Base-by-base conservation (phyloP, 1,139 yeast genomes). In the Protomyces inouyei region DNA sequence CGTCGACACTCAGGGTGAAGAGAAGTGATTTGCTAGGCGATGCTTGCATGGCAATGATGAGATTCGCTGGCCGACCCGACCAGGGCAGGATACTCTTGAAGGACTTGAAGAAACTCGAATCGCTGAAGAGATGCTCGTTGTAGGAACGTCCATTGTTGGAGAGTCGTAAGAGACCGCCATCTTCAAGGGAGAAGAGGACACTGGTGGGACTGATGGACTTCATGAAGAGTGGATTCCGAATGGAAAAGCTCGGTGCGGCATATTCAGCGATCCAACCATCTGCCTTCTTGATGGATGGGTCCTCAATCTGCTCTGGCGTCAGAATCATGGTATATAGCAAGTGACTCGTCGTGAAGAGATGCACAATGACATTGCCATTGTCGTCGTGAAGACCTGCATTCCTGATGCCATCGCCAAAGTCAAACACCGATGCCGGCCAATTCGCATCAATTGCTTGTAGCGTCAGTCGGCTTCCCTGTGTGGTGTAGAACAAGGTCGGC, bases 101-200 rank as follows among this genome's bases (percentile, higher is more conserved):
- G 25, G 66, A 55, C 37, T 55, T 61, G 48, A 61, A 43, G 38
- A 54, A 61, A 21, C 63, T 55, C 21, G 64, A 57, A 51, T 65
- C 67, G 16, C 61, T 64, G 16, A 55, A 64, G 18, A 64, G 57
- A 43, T 57, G 61, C 52, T 65, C 67, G 18, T 52, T 55, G 45
- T 57, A 65, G 38, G 60, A 66, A 18, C 51, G 54, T 25, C 61
- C 63, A 51, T 55, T 63, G 36, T 52, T 38, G 28, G 56, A 28
- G n/a, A 65, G 55, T 18, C 61, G 59, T 46, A 65, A 36, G 21
- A 65, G 43, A 1, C 66, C 66, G 14, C 67, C 67, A 43, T 65
- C 66, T 36, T 65, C 56, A 9, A 65, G 55, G 14, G 67, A 25
- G 32, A 65, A 61, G 37, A 65, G 40, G 18, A 65, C 54, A 40